These are phyloP conservation scores for Amaranthus cruentus DNA, from an alignment of 148 eudicot genomes.

Conservation along the genomic window DNA sequence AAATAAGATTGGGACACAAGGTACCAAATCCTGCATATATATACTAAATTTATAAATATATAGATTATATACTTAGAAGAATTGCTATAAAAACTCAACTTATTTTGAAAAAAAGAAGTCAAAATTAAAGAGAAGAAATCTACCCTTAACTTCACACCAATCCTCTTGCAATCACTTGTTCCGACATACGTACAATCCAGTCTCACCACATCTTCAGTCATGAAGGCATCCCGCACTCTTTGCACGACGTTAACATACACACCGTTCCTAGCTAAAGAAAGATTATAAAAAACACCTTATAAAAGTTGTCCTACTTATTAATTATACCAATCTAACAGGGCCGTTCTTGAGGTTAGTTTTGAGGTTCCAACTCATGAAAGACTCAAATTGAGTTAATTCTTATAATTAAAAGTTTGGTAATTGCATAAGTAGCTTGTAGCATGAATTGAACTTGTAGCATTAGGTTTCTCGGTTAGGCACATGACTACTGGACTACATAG, in stretches of 20 bases:
- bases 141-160: slow-evolving; percentile 89
- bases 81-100: background rate
- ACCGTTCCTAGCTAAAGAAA: slow-evolving; percentile 71
- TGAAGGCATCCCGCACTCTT: slow-evolving; percentile 75
- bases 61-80: background rate
- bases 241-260: slow-evolving; percentile 80
- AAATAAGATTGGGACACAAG: slow-evolving; percentile 86
- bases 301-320: background rate
- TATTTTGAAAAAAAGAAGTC: background rate
- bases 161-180: slow-evolving; percentile 81
- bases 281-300: background rate
- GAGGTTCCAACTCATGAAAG: no score
- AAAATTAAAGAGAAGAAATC: background rate
- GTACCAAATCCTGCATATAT: slow-evolving; percentile 69
- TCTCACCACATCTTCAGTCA: slow-evolving; percentile 79
- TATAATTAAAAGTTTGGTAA: no score
- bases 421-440: no score
- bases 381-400: no score
- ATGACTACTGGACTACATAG: no score
- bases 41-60: background rate
- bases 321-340: no score
- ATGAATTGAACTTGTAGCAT: no score
- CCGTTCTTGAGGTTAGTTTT: no score
- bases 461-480: no score
- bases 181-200: slow-evolving; percentile 74